phyloP scores from a whole-genome alignment of 345 rosid genomes.

The Salix caprea region DNA sequence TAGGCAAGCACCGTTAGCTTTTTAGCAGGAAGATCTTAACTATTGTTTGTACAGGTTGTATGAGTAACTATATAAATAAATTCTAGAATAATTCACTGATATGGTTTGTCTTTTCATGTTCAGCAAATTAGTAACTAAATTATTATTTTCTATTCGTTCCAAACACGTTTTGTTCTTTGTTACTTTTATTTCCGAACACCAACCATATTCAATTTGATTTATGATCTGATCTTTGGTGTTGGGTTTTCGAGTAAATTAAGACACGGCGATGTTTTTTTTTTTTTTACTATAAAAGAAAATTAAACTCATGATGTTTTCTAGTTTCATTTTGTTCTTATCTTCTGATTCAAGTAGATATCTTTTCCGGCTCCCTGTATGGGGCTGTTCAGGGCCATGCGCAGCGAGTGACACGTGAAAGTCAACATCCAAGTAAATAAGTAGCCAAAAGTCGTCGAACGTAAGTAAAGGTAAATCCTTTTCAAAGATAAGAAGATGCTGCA shows the following conservation, averaged over 20 bases:
- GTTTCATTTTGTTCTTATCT: not conserved
- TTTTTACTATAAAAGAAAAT: too few relatives aligned
- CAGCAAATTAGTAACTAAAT: not conserved
- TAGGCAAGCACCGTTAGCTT: not conserved
- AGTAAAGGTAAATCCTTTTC: constrained; percentile 24
- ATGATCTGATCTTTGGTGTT: too few relatives aligned
- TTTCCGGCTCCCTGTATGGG: not conserved
- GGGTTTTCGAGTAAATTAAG: not conserved
- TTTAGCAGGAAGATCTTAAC: not conserved
- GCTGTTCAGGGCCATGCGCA: constrained; percentile 30
- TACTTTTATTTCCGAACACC: too few relatives aligned
- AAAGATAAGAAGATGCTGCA: constrained; percentile 37
- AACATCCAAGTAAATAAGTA: constrained; percentile 18
- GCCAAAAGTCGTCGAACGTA: constrained; percentile 22
- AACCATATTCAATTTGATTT: too few relatives aligned
- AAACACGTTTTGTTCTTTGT: too few relatives aligned
- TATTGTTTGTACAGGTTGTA: constrained; percentile 6
- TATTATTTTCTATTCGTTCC: too few relatives aligned
- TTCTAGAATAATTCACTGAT: constrained; percentile 1
- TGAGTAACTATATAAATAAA: not conserved
- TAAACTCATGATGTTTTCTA: too few relatives aligned
- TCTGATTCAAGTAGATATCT: not conserved
- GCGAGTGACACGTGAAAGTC: constrained; percentile 30
- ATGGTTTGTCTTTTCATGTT: not conserved
- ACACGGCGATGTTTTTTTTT: not conserved